phyloP scores from a whole-genome alignment of 1,284 basidiomycete genomes.

The Ustilago esculenta region DNA sequence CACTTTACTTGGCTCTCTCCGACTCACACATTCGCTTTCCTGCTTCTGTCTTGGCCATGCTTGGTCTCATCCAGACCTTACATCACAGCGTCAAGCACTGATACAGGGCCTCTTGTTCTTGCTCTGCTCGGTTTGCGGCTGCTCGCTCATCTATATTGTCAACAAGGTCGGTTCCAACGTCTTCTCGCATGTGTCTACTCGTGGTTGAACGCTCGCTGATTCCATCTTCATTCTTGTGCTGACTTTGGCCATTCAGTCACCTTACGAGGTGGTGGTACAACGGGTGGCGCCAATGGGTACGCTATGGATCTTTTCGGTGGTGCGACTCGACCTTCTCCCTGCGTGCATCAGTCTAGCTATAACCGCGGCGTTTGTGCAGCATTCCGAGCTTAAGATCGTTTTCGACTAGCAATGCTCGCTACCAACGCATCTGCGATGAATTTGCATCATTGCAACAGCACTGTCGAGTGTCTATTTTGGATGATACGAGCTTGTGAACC shows the following conservation, averaged over 20 bases:
- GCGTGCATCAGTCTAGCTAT: slow-evolving; percentile 58
- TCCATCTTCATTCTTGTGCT: no score
- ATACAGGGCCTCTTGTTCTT: slow-evolving; percentile 40
- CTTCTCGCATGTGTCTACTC: no score
- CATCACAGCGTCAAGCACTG: slow-evolving; percentile 35
- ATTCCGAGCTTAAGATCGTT: slow-evolving; percentile 23
- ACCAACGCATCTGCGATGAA: no score
- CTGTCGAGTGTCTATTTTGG: no score
- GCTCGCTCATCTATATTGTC: slow-evolving; percentile 56
- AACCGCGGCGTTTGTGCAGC: slow-evolving; percentile 48
- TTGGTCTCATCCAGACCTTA: slow-evolving; percentile 30
- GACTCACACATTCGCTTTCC: background rate
- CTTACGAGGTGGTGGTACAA: slow-evolving; percentile 62
- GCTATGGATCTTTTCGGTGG: slow-evolving; percentile 66
- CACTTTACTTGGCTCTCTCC: background rate
- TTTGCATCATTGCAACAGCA: background rate
- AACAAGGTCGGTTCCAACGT: slow-evolving; percentile 47
- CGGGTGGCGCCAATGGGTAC: slow-evolving; percentile 66
- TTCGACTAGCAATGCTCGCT: slow-evolving; percentile 17
- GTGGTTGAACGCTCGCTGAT: no score
- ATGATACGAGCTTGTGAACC: no score
- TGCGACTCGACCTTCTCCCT: slow-evolving; percentile 62
- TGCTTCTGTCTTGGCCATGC: no score
- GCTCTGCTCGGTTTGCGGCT: slow-evolving; percentile 45
- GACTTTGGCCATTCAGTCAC: slow-evolving; percentile 43